Evolutionary conservation across 768 basidiomycete genomes (phyloP).

Genomic region (Amanita exitialis): DNA sequence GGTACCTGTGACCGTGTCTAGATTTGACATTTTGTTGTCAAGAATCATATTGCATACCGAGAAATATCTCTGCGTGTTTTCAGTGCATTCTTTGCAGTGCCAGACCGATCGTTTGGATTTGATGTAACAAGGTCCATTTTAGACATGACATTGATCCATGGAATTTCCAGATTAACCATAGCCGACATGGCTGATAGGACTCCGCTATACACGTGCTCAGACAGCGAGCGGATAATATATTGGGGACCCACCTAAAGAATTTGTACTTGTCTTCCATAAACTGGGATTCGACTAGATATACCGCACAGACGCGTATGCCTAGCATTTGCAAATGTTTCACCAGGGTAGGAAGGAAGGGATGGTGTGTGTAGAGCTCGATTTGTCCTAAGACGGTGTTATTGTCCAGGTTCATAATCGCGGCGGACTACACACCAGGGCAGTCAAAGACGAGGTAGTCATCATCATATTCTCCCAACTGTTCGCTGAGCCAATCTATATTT

Average conservation of each 20-base stretch:
- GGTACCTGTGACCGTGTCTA: slow-evolving; percentile 44
- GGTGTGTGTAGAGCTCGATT: slow-evolving; percentile 98
- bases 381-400: slow-evolving; percentile 48
- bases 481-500: slow-evolving; percentile 98
- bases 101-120: slow-evolving; percentile 47
- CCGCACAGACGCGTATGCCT: slow-evolving; percentile 79
- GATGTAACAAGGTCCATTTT: slow-evolving; percentile 95
- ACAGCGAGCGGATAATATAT: background rate
- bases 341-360: slow-evolving; percentile 89
- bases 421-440: slow-evolving; percentile 53
- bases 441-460: slow-evolving; percentile 94
- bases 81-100: slow-evolving; percentile 61
- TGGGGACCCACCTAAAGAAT: slow-evolving; percentile 68
- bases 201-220: slow-evolving; percentile 40
- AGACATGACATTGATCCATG: slow-evolving; percentile 97
- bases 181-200: slow-evolving; percentile 98
- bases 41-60: slow-evolving; percentile 34
- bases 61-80: slow-evolving; percentile 75
- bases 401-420: background rate
- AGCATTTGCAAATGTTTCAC: slow-evolving; percentile 66
- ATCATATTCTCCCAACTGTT: slow-evolving; percentile 89
- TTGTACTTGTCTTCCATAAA: slow-evolving; percentile 99
- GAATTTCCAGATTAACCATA: slow-evolving; percentile 96
- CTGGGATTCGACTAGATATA: slow-evolving; percentile 93
- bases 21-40: background rate